Conservation (phyloP, 2,329 filamentous ascomycete species). For the Dactylellina parvicollis region DNA sequence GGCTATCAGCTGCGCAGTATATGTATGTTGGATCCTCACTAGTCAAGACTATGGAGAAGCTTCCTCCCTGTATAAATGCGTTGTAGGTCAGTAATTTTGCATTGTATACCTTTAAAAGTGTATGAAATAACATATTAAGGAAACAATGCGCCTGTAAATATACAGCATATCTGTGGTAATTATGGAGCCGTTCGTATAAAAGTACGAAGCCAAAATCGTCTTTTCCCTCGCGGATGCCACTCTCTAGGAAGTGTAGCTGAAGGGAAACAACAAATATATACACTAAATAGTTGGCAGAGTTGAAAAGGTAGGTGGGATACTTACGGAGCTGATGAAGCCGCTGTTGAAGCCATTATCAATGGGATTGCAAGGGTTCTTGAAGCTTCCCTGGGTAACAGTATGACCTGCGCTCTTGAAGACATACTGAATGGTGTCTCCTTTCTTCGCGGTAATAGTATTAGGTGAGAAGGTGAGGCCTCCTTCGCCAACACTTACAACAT, state of each 20-base stretch:
- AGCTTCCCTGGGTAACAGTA: slow-evolving; percentile 80
- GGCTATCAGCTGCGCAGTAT: slow-evolving; percentile 23
- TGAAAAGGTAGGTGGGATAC: no score
- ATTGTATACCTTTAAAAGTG: neutral
- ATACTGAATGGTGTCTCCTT: slow-evolving; percentile 62
- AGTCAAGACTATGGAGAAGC: slow-evolving; percentile 76
- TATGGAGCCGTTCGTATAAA: no score
- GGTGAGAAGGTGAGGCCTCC: slow-evolving; percentile 71
- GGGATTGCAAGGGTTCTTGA: slow-evolving; percentile 75
- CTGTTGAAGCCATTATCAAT: slow-evolving; percentile 60
- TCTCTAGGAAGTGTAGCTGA: no score
- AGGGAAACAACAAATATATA: no score
- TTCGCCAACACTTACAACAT: slow-evolving; percentile 72
- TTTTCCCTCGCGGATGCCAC: no score
- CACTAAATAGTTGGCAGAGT: no score
- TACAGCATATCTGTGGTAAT: no score
- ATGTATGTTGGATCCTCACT: slow-evolving; percentile 59
- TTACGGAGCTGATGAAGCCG: slow-evolving; percentile 21
- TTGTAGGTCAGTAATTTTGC: neutral
- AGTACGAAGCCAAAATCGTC: no score
- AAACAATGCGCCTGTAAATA: no score
- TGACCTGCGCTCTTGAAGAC: slow-evolving; percentile 67
- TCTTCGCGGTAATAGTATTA: slow-evolving; percentile 71
- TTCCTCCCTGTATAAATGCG: slow-evolving; percentile 58
- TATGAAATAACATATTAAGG: neutral